A percentile compares a stretch with the other conserved stretches of the same genome.
Evolutionary conservation across 148 eudicot genomes (phyloP).

Genomic region (Salicornia ramosissima): DNA sequence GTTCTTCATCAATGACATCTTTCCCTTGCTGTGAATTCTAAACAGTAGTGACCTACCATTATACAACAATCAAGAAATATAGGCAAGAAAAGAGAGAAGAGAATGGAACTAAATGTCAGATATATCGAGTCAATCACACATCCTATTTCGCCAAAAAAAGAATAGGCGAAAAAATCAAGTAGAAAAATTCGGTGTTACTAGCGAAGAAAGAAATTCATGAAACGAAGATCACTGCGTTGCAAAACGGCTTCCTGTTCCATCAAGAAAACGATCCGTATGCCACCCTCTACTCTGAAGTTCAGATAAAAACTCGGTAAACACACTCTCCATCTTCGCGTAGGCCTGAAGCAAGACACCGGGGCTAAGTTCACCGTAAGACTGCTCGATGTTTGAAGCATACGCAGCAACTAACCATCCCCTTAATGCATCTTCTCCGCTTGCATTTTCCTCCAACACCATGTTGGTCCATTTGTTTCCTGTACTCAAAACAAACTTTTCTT

Average conservation of each 20-base stretch:
- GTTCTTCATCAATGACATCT: no score
- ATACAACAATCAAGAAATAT: no score
- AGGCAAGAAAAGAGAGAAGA: no score
- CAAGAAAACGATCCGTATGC: slow-evolving; percentile 97
- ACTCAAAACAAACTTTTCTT: slow-evolving; percentile 71
- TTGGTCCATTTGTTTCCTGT: slow-evolving; percentile 55
- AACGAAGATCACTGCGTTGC: slow-evolving; percentile 25
- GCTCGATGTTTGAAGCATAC: slow-evolving; percentile 48
- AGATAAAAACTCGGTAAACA: slow-evolving; percentile 54
- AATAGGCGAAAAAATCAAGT: no score
- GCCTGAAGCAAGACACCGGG: slow-evolving; percentile 43
- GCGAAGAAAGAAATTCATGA: background rate
- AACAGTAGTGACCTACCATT: slow-evolving; percentile 29
- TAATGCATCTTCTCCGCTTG: slow-evolving; percentile 91
- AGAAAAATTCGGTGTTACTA: background rate
- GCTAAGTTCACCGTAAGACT: slow-evolving; percentile 22
- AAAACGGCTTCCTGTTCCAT: slow-evolving; percentile 86
- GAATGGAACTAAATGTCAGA: no score
- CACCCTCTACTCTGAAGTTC: slow-evolving; percentile 78
- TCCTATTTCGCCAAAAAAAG: no score
- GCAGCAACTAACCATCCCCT: slow-evolving; percentile 97
- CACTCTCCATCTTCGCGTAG: slow-evolving; percentile 69
- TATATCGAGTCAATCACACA: no score
- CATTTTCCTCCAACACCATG: slow-evolving; percentile 75
- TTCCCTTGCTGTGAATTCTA: slow-evolving; percentile 61